Evolutionary conservation across 371 early-diverging fungal genomes (phyloP).

Genomic region (Mucor indicus): DNA sequence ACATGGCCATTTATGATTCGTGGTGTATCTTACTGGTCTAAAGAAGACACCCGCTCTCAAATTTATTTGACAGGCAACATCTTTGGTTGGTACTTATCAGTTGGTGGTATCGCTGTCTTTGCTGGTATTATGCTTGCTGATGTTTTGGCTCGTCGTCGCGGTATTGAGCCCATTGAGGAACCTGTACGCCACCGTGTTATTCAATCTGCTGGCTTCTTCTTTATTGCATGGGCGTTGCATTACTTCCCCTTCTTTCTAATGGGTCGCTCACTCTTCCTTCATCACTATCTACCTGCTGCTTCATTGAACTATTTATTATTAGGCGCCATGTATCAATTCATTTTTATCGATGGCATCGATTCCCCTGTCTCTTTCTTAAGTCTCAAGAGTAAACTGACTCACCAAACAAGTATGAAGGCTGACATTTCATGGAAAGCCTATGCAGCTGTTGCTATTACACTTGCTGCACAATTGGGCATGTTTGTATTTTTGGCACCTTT

Average conservation of each 20-base stretch:
- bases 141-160: slow-evolving; percentile 67
- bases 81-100: slow-evolving; percentile 84
- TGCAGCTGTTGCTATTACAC: slow-evolving; percentile 41
- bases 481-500: slow-evolving; percentile 62
- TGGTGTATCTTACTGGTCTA: slow-evolving; percentile 95
- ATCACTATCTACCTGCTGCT: slow-evolving; percentile 95
- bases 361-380: slow-evolving; percentile 48
- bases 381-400: slow-evolving; percentile 23
- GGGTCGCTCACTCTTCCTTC: slow-evolving; percentile 94
- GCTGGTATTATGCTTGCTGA: slow-evolving; percentile 57
- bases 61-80: slow-evolving; percentile 98
- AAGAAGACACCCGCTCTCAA: slow-evolving; percentile 63
- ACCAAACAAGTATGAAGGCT: slow-evolving; percentile 27
- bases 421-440: slow-evolving; percentile 23
- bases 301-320: slow-evolving; percentile 76
- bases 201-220: slow-evolving; percentile 76
- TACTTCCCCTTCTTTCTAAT: slow-evolving; percentile 95
- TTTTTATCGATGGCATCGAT: slow-evolving; percentile 60
- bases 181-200: slow-evolving; percentile 60
- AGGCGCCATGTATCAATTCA: slow-evolving; percentile 66
- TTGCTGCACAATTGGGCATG: slow-evolving; percentile 40
- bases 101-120: slow-evolving; percentile 57
- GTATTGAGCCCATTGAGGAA: slow-evolving; percentile 63
- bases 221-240: slow-evolving; percentile 86
- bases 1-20: slow-evolving; percentile 90